Base-by-base conservation (phyloP, 164 flowering plant genomes). In the Sedum album region DNA sequence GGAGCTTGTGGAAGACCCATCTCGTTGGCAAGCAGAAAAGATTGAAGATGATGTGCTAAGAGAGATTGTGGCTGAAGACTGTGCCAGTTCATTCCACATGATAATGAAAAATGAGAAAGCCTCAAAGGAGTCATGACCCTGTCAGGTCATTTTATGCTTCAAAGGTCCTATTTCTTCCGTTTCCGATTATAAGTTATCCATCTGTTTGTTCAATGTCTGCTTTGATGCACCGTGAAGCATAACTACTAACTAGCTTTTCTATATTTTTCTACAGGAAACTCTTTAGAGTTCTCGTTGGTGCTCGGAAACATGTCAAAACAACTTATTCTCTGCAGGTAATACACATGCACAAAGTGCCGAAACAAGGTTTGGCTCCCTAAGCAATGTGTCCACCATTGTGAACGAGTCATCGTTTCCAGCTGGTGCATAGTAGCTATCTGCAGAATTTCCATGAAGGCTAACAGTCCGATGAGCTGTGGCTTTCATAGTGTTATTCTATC, bases 101-200 rank as follows among this genome's bases (percentile, higher is more conserved):
- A 88, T 91, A 1, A 82, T 85, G 86, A 91, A 91, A 75, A 88
- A 87, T 64, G 97, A 91, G 76, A 89, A 86, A 77, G 81, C 86
- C 55, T 80, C 85, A 0, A 83, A 73, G 75, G 74, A 69, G 31
- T 36, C 31, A 55, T 49, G 33, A 42, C 31, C 21, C 18, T 26
- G 31, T 17, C 31, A 25, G 36, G 33, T 33, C 53, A 49, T 18
- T 31, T 26, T 66, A 42, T 42, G 49, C 68, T n/a, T 51, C 39
- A 30, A 23, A 31, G 61, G 69, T 67, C n/a, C 42, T 5, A 20
- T 48, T 49, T 38, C 39, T n/a, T 33, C 23, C 39, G 7, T 53
- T 7, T 25, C 69, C 1, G 0, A 15, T 9, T 18, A 25, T 30
- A 9, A 51, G 28, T 25, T 25, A n/a, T 23, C 15, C 60, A 55